Base-by-base conservation (phyloP, 345 rosid genomes). In the Populus euphratica region DNA sequence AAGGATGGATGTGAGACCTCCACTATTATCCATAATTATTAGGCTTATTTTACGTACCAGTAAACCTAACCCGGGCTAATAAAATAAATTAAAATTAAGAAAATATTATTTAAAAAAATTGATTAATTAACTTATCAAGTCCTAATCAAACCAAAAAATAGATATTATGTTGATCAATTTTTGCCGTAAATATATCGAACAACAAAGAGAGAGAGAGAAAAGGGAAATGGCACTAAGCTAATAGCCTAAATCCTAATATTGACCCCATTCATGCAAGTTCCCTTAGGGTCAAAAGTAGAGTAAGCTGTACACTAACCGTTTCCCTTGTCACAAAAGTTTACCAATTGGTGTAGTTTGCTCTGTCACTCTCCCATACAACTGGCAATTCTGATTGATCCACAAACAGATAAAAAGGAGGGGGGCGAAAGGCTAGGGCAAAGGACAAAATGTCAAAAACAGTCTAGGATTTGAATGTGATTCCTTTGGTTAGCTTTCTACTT, bases 381-480 rank as follows among this genome's bases (percentile, higher is more conserved):
- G 90, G 91, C 93, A 85, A 69, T 72, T 85, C 79, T 86, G 90
- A 83, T 85, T 85, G 84, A 81, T 87, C 59, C 84, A 78, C 80
- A 75, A 31, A 47, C 76, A 72, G 85, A 73, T 76, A 82, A 82
- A 85, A 59, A 84, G 77, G 82, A 76, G 64, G 69, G 77, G 76
- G 69, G 66, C 69, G 43, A 82, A 73, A 67, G 70, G 85, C 73
- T 74, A 29, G 68, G 68, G 83, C 76, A 76, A 82, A 87, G 76
- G 89, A 85, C 83, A 85, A 85, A 25, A 25, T 25, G 25, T 25
- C 25, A 25, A 25, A 85, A 78, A 6, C 52, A 85, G 86, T 86
- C 80, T 87, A 85, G 87, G 83, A 87, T 82, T 86, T 82, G 81
- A 80, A 82, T 65, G 82, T 76, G 87, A 81, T 80, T 81, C 78